Conservation (phyloP, 2,329 filamentous ascomycete genomes). For the Triangularia verruculosa region DNA sequence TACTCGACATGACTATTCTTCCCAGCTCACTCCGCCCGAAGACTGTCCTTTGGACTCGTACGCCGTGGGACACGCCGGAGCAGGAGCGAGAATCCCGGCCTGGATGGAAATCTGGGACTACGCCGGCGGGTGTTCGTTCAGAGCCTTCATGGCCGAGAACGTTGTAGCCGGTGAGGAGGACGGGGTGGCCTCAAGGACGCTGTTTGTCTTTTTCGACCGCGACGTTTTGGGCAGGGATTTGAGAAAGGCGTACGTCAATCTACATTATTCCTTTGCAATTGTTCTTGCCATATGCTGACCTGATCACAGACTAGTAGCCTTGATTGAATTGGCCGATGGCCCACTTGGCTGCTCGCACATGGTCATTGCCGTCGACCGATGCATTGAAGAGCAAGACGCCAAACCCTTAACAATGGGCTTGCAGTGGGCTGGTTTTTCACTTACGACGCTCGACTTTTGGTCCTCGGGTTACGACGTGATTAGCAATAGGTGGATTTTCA, state of each 20-base stretch:
- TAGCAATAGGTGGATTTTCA: slow-evolving; percentile 78
- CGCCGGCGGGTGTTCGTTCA: slow-evolving; percentile 76
- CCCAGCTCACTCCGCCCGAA: slow-evolving; percentile 46
- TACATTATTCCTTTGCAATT: background rate
- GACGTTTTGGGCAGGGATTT: slow-evolving; percentile 70
- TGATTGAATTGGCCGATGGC: slow-evolving; percentile 81
- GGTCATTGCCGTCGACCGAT: slow-evolving; percentile 77
- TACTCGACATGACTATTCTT: slow-evolving; percentile 10
- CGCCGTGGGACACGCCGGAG: slow-evolving; percentile 30
- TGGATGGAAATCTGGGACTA: slow-evolving; percentile 87
- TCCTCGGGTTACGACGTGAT: slow-evolving; percentile 60
- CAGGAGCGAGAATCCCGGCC: slow-evolving; percentile 44
- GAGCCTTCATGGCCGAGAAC: slow-evolving; percentile 75
- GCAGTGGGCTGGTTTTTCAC: slow-evolving; percentile 89
- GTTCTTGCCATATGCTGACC: slow-evolving; percentile 30
- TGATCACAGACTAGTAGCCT: slow-evolving; percentile 70
- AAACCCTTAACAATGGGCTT: slow-evolving; percentile 74
- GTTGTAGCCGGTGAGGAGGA: slow-evolving; percentile 38
- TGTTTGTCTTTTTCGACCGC: slow-evolving; percentile 85
- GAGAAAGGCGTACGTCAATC: slow-evolving; percentile 73
- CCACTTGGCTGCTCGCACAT: slow-evolving; percentile 74
- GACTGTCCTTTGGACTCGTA: slow-evolving; percentile 36
- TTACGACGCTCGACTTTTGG: slow-evolving; percentile 78
- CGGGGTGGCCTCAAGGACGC: slow-evolving; percentile 53
- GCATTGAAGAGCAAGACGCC: slow-evolving; percentile 58